These are phyloP conservation scores for Hericium alpestre DNA, from an alignment of 768 basidiomycete genomes.

Conservation along the genomic window DNA sequence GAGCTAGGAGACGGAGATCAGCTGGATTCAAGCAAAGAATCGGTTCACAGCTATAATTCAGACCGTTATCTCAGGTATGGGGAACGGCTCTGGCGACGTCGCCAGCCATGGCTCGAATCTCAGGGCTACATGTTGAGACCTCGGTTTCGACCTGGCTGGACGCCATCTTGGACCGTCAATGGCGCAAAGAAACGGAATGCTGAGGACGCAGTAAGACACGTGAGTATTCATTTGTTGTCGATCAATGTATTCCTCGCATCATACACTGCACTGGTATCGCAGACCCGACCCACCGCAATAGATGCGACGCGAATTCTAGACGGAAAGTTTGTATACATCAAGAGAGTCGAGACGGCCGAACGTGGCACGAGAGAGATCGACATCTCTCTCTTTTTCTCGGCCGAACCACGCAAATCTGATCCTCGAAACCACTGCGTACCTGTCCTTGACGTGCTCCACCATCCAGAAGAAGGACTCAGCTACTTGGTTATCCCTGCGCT, in stretches of 20 bases:
- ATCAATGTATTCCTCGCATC: too few species aligned
- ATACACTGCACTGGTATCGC: too few species aligned
- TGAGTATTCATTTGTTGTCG: too few species aligned
- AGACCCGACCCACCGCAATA: background rate
- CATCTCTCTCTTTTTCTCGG: background rate
- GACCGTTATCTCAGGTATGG: too few species aligned
- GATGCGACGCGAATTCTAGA: background rate
- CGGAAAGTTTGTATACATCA: background rate
- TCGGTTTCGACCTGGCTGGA: background rate
- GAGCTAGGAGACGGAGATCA: too few species aligned
- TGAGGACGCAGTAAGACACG: background rate
- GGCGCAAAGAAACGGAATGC: background rate
- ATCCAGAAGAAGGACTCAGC: slow-evolving; percentile 6
- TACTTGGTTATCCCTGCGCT: slow-evolving; percentile 25
- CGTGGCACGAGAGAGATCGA: background rate
- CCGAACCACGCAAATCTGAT: slow-evolving; percentile 13
- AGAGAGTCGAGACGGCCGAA: background rate
- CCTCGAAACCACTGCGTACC: slow-evolving; percentile 19
- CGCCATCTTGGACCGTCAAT: background rate
- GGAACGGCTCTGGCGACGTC: background rate
- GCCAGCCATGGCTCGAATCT: background rate
- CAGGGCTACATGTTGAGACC: background rate
- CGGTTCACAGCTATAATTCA: too few species aligned
- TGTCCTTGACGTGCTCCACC: slow-evolving; percentile 11
- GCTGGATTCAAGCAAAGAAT: too few species aligned